Percentiles rank a stretch among this genome's conserved stretches.
These are phyloP conservation scores for Francoa sonchifolia DNA, from an alignment of 441 rosid genomes.

Conservation along the genomic window DNA sequence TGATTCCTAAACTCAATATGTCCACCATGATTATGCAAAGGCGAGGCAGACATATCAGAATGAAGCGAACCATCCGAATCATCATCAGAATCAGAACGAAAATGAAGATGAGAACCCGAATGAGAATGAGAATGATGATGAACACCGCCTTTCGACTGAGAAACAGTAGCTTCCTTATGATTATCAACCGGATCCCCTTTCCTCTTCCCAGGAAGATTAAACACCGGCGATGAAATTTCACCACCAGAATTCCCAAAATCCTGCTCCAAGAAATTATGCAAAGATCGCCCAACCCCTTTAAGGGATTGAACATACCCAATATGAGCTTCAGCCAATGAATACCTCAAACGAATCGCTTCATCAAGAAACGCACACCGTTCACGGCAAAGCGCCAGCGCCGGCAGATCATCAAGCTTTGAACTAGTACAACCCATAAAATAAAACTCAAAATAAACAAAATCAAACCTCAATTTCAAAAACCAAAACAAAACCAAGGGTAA, in stretches of 20 bases:
- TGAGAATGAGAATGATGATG: conserved; percentile 26
- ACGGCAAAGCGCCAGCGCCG: conserved; percentile 83
- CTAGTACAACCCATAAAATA: conserved; percentile 59
- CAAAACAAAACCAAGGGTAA: background rate
- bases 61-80: conserved; percentile 26
- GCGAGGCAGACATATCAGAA: conserved; percentile 37
- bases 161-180: conserved; percentile 1
- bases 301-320: conserved; percentile 46
- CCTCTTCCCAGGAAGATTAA: conserved; percentile 36
- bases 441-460: background rate
- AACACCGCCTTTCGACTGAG: background rate
- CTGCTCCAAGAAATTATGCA: conserved; percentile 38
- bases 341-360: conserved; percentile 58
- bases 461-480: conserved; percentile 12
- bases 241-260: conserved; percentile 8
- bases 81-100: conserved; percentile 44
- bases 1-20: conserved; percentile 18
- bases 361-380: conserved; percentile 57
- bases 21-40: conserved; percentile 22
- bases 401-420: conserved; percentile 86
- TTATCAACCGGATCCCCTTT: conserved; percentile 24
- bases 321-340: conserved; percentile 60
- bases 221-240: conserved; percentile 21
- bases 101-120: conserved; percentile 49
- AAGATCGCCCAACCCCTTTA: conserved; percentile 37